Base-by-base conservation (phyloP, 306 rosid genomes). In the Pyrus betulifolia region DNA sequence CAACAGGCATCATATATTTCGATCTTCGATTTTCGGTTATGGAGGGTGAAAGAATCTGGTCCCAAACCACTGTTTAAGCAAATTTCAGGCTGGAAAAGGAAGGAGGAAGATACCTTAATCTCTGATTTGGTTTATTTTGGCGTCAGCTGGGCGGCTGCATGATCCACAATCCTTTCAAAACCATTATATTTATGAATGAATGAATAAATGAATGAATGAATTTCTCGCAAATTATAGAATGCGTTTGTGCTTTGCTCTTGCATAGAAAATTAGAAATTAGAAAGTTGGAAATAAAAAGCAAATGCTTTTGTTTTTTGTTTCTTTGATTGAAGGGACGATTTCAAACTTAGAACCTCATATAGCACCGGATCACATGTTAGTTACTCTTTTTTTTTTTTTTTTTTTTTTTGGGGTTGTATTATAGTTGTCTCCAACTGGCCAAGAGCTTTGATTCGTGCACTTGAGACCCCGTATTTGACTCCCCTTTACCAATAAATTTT, bases 31-130 rank as follows among this genome's bases (percentile, higher is more conserved):
- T 28, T 52, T 46, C 5, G 7, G 54, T 70, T 60, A 12, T 27
- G 5, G 63, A 38, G 55, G 14, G 71, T 46, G 44, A 65, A 40
- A 45, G 80, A 74, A 83, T 72, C 78, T 70, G 60, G 30, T 79
- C 38, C 21, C 49, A 70, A 33, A 69, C 25, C 5, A 30, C 55
- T 58, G 70, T 23, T 72, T 30, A 77, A 67, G 83, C 55, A 70
- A 65, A 45, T 66, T 27, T n/a, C 35, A 71, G 57, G 70, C 22
- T 18, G 33, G 45, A 64, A 30, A 74, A 72, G 19, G 49, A 65
- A 27, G 62, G 74, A 49, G 19, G 49, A 65, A 40, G 62, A 78
- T 75, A 13, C 73, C 78, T 14, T 51, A 9, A 64, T 57, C 57
- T 23, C 55, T 23, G 30, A 71, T 64, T 40, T 6, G 74, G 67